phyloP scores from a whole-genome alignment of 257 asterid species.

The Solanum bulbocastanum region DNA sequence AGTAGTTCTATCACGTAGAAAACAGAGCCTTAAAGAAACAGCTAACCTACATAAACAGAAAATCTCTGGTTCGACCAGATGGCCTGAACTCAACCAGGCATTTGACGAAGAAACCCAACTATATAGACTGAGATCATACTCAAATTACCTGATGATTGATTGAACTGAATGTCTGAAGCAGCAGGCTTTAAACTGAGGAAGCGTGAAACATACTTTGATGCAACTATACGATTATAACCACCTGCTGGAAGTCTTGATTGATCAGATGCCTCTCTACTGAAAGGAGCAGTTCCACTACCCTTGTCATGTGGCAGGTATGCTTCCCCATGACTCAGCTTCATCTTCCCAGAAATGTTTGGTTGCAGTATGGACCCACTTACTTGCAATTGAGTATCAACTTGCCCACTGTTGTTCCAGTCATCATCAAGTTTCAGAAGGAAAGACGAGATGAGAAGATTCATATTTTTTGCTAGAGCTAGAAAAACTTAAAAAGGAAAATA shows the following conservation, averaged over 20 bases:
- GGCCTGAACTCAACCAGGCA: background rate
- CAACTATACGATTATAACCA: slow-evolving; percentile 73
- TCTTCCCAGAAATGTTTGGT: slow-evolving; percentile 95
- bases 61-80: background rate
- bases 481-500: background rate
- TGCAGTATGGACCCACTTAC: slow-evolving; percentile 86
- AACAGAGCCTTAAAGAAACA: background rate
- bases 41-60: background rate
- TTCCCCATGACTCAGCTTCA: slow-evolving; percentile 94
- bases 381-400: slow-evolving; percentile 94
- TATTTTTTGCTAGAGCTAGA: background rate
- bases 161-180: slow-evolving; percentile 45
- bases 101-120: background rate
- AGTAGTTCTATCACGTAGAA: background rate
- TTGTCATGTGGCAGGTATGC: slow-evolving; percentile 93
- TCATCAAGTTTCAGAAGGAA: slow-evolving; percentile 12
- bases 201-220: slow-evolving; percentile 86
- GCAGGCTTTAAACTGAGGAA: slow-evolving; percentile 82
- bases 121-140: background rate
- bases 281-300: slow-evolving; percentile 82
- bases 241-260: slow-evolving; percentile 53
- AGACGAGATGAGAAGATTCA: background rate
- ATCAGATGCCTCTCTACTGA: slow-evolving; percentile 39
- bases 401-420: slow-evolving; percentile 58
- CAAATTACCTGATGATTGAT: slow-evolving; percentile 63